Conservation (phyloP, 768 basidiomycete species). For the Leccinum broughii region DNA sequence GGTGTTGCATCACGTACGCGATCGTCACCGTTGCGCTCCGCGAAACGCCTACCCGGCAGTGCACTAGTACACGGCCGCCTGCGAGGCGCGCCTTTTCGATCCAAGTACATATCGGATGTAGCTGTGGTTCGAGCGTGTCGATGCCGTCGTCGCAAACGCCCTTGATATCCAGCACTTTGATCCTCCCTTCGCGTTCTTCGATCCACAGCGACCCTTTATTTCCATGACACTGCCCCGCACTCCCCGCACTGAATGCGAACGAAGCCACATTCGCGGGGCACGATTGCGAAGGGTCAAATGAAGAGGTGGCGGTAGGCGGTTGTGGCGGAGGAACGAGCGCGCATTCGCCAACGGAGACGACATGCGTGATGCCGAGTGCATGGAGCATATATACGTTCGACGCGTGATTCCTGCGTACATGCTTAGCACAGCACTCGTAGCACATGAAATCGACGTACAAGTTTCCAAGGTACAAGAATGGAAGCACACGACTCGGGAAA, state of each 20-base stretch:
- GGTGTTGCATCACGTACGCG: constrained; percentile 96
- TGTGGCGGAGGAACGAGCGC: constrained; percentile 80
- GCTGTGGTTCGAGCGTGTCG: constrained; percentile 87
- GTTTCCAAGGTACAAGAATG: constrained; percentile 93
- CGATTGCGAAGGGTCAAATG: background rate
- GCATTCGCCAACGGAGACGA: constrained; percentile 95
- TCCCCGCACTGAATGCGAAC: constrained; percentile 38
- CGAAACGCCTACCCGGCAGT: constrained; percentile 99
- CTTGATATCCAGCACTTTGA: constrained; percentile 89
- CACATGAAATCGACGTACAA: constrained; percentile 55
- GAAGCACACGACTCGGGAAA: constrained; percentile 90
- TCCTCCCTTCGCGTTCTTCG: constrained; percentile 85
- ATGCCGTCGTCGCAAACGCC: constrained; percentile 96
- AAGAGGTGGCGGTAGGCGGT: constrained; percentile 19
- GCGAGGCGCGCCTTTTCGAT: constrained; percentile 81
- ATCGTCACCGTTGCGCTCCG: constrained; percentile 94
- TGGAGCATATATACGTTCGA: constrained; percentile 95
- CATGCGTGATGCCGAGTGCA: constrained; percentile 93
- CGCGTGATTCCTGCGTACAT: constrained; percentile 76
- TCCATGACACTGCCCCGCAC: constrained; percentile 46
- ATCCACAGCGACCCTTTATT: constrained; percentile 79
- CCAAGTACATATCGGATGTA: constrained; percentile 89
- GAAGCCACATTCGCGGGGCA: constrained; percentile 8
- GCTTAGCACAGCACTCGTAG: background rate
- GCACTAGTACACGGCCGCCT: constrained; percentile 91